These are phyloP conservation scores for Fraxinus latifolia DNA, from an alignment of 305 asterid genomes.

Conservation along the genomic window DNA sequence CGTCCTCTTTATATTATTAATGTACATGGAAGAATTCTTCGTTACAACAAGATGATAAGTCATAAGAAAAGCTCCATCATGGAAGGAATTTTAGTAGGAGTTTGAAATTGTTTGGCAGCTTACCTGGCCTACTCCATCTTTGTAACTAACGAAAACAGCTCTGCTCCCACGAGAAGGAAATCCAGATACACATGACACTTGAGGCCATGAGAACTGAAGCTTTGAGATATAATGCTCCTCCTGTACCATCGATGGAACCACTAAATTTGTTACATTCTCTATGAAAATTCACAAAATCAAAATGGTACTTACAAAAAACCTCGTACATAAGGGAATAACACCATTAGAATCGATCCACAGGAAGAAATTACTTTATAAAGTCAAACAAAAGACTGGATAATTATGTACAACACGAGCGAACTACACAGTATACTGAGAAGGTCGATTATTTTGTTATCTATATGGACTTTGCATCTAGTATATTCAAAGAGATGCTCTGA, in stretches of 20 bases:
- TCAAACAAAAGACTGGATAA: not conserved
- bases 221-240: constrained; percentile 74
- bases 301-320: not conserved
- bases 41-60: constrained; percentile 5
- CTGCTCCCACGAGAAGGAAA: constrained; percentile 71
- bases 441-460: not conserved
- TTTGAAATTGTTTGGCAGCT: constrained; percentile 24
- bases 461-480: not conserved
- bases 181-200: constrained; percentile 71
- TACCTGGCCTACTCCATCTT: constrained; percentile 65
- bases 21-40: not conserved
- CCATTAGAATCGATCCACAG: constrained; percentile 9
- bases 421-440: not conserved
- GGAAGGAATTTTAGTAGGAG: not conserved
- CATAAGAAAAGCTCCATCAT: not conserved
- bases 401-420: not conserved
- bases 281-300: not conserved
- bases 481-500: not conserved
- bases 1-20: constrained; percentile 9
- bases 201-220: constrained; percentile 87
- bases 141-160: constrained; percentile 70
- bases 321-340: constrained; percentile 17
- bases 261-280: not conserved
- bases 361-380: not conserved
- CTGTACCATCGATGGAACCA: constrained; percentile 36